Percentiles rank a stretch among this genome's conserved stretches.
Evolutionary conservation across 2,329 filamentous ascomycete genomes (phyloP).

Genomic region (Intubia oerlemansii): DNA sequence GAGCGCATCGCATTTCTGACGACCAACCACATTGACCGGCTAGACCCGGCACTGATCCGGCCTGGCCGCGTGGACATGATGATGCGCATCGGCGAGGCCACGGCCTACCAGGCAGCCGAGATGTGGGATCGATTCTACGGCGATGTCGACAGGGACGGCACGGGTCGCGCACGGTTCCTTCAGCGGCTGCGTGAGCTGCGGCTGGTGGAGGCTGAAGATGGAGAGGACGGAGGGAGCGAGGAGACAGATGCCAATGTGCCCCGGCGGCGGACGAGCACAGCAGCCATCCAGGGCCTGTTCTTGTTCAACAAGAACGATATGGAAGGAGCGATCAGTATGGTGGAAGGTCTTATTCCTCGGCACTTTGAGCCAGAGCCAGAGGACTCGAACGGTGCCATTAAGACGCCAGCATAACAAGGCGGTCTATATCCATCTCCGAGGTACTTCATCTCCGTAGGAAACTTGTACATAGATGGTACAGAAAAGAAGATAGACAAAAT

Average conservation of each 20-base stretch:
- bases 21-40: conserved; percentile 77
- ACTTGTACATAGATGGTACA: no score
- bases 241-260: conserved; percentile 11
- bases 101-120: conserved; percentile 58
- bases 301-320: conserved; percentile 86
- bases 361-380: conserved; percentile 28
- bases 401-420: conserved; percentile 13
- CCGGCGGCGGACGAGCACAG: conserved; percentile 50
- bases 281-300: conserved; percentile 84
- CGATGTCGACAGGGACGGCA: conserved; percentile 46
- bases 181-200: conserved; percentile 45
- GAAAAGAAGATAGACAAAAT: background rate
- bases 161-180: conserved; percentile 48
- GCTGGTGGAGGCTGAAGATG: conserved; percentile 36
- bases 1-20: conserved; percentile 88
- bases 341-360: conserved; percentile 39
- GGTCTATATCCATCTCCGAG: no score
- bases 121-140: conserved; percentile 96
- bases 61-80: conserved; percentile 91
- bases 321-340: conserved; percentile 67
- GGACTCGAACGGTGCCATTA: conserved; percentile 19
- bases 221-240: conserved; percentile 12
- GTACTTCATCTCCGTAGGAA: no score
- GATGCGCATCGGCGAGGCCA: conserved; percentile 72
- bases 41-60: conserved; percentile 75